These are phyloP conservation scores for Endothia cerciana DNA, from an alignment of 2,329 filamentous ascomycete genomes.

Conservation along the genomic window DNA sequence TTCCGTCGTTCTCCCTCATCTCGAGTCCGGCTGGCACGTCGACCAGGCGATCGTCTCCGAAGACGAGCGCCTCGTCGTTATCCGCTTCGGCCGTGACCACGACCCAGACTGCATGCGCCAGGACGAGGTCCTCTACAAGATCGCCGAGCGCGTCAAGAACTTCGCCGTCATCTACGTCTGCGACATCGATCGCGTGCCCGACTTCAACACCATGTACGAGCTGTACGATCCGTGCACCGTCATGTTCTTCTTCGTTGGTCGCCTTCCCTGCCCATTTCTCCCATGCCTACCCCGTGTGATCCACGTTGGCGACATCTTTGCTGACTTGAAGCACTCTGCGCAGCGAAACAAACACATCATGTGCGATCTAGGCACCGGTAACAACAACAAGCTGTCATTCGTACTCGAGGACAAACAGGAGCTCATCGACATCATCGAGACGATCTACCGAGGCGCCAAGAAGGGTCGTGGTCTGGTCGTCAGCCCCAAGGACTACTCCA, in stretches of 20 bases:
- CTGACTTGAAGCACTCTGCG: conserved; percentile 49
- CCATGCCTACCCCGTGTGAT: background rate
- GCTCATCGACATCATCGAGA: conserved; percentile 97
- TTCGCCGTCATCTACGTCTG: conserved; percentile 92
- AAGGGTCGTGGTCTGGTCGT: conserved; percentile 96
- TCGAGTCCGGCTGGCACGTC: conserved; percentile 94
- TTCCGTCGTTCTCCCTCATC: conserved; percentile 89
- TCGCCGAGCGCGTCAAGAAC: conserved; percentile 92
- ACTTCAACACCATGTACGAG: conserved; percentile 95
- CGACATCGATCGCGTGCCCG: conserved; percentile 86
- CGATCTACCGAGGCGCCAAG: conserved; percentile 96
- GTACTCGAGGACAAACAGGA: conserved; percentile 98
- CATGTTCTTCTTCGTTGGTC: conserved; percentile 74
- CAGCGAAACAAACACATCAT: conserved; percentile 95
- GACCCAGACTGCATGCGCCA: conserved; percentile 76
- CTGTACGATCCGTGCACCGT: conserved; percentile 78
- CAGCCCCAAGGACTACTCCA: conserved; percentile 82
- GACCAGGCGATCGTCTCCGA: conserved; percentile 83
- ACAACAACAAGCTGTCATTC: conserved; percentile 99
- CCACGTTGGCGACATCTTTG: conserved; percentile 4
- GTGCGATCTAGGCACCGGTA: conserved; percentile 96
- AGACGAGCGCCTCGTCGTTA: conserved; percentile 82
- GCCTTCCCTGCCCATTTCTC: background rate
- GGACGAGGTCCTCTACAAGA: conserved; percentile 93
- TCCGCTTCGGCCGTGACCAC: conserved; percentile 88